Evolutionary conservation across 305 asterid species (phyloP).

Genomic region (Fraxinus platypoda): DNA sequence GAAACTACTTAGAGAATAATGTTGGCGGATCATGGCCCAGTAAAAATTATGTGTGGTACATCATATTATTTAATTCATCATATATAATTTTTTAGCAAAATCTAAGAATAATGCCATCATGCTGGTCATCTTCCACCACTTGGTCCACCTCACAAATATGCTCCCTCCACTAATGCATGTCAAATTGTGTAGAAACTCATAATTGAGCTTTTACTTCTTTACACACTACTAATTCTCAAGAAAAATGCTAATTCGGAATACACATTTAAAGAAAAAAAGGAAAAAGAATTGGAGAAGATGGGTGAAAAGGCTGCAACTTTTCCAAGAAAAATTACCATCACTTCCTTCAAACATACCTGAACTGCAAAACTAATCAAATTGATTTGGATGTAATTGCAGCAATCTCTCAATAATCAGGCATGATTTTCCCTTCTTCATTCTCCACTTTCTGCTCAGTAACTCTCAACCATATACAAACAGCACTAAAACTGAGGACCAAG

Average conservation of each 20-base stretch:
- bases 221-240: not conserved
- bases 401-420: conserved; percentile 74
- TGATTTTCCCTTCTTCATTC: conserved; percentile 70
- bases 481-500: conserved; percentile 75
- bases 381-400: not conserved
- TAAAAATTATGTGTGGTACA: too few relatives aligned
- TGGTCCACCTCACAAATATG: too few relatives aligned
- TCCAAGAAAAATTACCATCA: not conserved
- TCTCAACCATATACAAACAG: conserved; percentile 87
- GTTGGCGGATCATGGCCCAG: too few relatives aligned
- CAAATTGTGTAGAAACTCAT: too few relatives aligned
- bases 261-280: not conserved
- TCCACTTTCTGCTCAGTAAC: conserved; percentile 60
- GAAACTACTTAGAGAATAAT: too few relatives aligned
- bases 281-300: not conserved
- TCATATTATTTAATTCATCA: too few relatives aligned
- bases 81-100: too few relatives aligned
- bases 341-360: conserved; percentile 24
- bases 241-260: conserved; percentile 8
- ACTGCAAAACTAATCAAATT: conserved; percentile 25
- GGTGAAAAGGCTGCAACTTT: not conserved
- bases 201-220: too few relatives aligned
- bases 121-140: too few relatives aligned
- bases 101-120: too few relatives aligned
- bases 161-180: too few relatives aligned